A percentile compares a stretch with the other conserved stretches of the same genome.
Evolutionary conservation across 1,139 yeast species (phyloP).

Genomic region (Kurtzmaniella quercitrusa): DNA sequence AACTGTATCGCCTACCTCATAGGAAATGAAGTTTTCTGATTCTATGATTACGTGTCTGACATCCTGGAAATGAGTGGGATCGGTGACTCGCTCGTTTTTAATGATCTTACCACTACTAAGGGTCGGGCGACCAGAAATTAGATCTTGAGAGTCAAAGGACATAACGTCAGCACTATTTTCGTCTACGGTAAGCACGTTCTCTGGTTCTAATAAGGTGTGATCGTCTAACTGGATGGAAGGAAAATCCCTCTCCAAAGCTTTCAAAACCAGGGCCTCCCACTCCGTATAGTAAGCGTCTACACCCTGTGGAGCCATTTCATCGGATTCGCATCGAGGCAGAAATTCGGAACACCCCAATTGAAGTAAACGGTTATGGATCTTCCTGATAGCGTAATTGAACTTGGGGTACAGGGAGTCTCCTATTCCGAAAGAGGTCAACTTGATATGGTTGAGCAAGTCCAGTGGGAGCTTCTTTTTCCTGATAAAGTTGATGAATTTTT

Average conservation of each 20-base stretch:
- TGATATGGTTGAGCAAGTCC: constrained; percentile 57
- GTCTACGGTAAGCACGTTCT: constrained; percentile 8
- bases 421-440: constrained; percentile 74
- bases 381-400: constrained; percentile 80
- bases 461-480: constrained; percentile 63
- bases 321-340: constrained; percentile 78
- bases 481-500: constrained; percentile 68
- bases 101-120: constrained; percentile 36
- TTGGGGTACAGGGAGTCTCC: constrained; percentile 94
- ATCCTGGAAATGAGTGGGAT: constrained; percentile 80
- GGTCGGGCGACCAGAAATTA: not conserved
- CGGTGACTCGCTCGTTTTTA: constrained; percentile 58
- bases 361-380: constrained; percentile 68
- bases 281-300: constrained; percentile 71
- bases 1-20: constrained; percentile 76
- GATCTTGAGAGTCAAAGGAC: constrained; percentile 1
- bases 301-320: constrained; percentile 79
- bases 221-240: constrained; percentile 20
- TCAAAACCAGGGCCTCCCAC: constrained; percentile 59
- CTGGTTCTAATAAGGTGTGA: constrained; percentile 16
- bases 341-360: constrained; percentile 82
- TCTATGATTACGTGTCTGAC: constrained; percentile 61
- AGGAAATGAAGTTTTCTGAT: constrained; percentile 27
- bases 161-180: not conserved
- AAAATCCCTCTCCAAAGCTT: constrained; percentile 31